Percentiles rank a stretch among this genome's conserved stretches.
Conservation (phyloP, 306 rosid species). For the Delonix regia region DNA sequence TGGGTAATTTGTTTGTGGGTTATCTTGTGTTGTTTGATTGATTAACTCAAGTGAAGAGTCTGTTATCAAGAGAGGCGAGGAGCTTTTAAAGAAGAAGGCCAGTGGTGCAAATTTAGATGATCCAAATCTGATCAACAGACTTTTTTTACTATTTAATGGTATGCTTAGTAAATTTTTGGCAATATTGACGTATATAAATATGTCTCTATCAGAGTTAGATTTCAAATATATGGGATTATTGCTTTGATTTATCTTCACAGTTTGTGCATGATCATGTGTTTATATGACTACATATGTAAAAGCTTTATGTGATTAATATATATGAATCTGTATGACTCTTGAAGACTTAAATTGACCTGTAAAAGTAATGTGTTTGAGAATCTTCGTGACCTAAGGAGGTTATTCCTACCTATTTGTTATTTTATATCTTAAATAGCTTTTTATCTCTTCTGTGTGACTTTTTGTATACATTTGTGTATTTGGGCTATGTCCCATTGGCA, state of each 20-base stretch:
- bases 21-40: slow-evolving; percentile 46
- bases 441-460: neutral
- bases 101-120: slow-evolving; percentile 79
- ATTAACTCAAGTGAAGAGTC: slow-evolving; percentile 84
- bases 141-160: slow-evolving; percentile 85
- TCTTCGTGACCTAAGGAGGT: slow-evolving; percentile 18
- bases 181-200: neutral
- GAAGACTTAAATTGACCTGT: slow-evolving; percentile 17
- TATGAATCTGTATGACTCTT: slow-evolving; percentile 19
- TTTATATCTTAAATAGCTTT: slow-evolving; percentile 15
- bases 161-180: slow-evolving; percentile 39
- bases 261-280: slow-evolving; percentile 8
- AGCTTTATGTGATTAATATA: slow-evolving; percentile 21
- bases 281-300: neutral
- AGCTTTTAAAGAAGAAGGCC: slow-evolving; percentile 94
- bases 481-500: slow-evolving; percentile 24
- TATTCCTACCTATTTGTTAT: slow-evolving; percentile 23
- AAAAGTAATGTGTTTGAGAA: slow-evolving; percentile 6
- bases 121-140: slow-evolving; percentile 68
- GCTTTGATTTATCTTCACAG: slow-evolving; percentile 13
- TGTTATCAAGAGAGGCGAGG: slow-evolving; percentile 91
- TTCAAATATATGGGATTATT: slow-evolving; percentile 6
- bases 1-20: slow-evolving; percentile 43
- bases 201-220: slow-evolving; percentile 6
- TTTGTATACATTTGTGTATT: slow-evolving; percentile 1